Conservation (phyloP, 441 rosid genomes). For the Adansonia rubrostipa region DNA sequence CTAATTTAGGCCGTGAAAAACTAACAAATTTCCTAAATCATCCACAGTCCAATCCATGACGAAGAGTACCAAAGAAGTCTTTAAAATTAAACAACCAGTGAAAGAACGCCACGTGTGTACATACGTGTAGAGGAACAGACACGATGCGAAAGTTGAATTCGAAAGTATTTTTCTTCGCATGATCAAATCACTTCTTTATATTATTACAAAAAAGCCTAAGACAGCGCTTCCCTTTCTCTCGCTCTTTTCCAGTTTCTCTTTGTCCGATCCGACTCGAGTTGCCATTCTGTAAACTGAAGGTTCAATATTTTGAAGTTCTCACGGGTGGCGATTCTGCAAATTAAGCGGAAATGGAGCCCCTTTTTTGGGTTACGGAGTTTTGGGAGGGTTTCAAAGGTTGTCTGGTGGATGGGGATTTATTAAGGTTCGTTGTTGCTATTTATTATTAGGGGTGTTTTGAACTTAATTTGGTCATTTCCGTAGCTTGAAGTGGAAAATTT, state of each 20-base stretch:
- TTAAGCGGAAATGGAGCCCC: constrained; percentile 22
- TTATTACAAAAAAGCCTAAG: constrained; percentile 5
- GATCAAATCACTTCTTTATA: background rate
- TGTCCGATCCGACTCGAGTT: constrained; percentile 22
- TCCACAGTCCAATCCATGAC: background rate
- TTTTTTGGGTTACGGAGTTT: constrained; percentile 9
- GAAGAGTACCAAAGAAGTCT: background rate
- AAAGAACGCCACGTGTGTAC: background rate
- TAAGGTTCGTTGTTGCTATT: constrained; percentile 28
- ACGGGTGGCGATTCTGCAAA: background rate
- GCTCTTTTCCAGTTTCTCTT: background rate
- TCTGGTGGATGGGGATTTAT: constrained; percentile 15
- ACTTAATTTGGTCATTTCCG: background rate
- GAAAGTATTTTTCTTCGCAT: background rate
- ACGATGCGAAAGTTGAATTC: background rate
- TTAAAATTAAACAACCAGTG: background rate
- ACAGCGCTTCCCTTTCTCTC: constrained; percentile 15
- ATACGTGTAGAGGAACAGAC: background rate
- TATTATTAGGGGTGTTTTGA: background rate
- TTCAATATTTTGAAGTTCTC: constrained; percentile 15
- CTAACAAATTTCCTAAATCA: no score
- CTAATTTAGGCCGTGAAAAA: no score
- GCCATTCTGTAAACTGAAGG: background rate
- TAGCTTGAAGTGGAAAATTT: constrained; percentile 3
- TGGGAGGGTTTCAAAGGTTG: background rate